These are phyloP conservation scores for Venturia carpophila DNA, from an alignment of 2,329 filamentous ascomycete species.

Conservation along the genomic window DNA sequence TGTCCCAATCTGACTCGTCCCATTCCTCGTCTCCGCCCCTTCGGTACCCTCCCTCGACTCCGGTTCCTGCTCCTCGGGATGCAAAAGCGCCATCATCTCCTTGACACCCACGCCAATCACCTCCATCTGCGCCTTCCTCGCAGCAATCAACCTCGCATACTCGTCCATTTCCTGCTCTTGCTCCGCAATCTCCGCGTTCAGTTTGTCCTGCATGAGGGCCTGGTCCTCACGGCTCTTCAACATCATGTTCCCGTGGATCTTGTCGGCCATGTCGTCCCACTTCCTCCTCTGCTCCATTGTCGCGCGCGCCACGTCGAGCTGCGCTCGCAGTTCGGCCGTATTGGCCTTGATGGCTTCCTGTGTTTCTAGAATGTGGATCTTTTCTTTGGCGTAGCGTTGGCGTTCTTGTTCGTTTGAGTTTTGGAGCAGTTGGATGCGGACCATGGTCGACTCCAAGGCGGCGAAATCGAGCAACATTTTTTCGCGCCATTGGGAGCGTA, in stretches of 20 bases:
- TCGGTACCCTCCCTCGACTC: constrained; percentile 68
- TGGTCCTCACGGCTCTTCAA: constrained; percentile 81
- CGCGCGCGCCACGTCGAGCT: constrained; percentile 67
- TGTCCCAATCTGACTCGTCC: constrained; percentile 37
- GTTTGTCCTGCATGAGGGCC: constrained; percentile 64
- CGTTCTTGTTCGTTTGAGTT: constrained; percentile 78
- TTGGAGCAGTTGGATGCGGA: constrained; percentile 79
- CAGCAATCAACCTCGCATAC: constrained; percentile 75
- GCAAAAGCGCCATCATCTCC: constrained; percentile 84
- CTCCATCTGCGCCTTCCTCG: constrained; percentile 78
- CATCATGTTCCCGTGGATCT: constrained; percentile 73
- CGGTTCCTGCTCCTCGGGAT: constrained; percentile 75
- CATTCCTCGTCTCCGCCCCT: constrained; percentile 33
- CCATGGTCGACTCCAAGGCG: constrained; percentile 76
- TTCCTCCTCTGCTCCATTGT: constrained; percentile 71
- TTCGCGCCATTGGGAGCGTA: constrained; percentile 64
- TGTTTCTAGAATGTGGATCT: constrained; percentile 67
- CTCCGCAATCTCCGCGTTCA: constrained; percentile 82
- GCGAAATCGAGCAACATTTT: constrained; percentile 84
- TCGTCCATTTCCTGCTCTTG: constrained; percentile 75
- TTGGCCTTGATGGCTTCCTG: constrained; percentile 70
- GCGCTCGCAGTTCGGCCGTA: constrained; percentile 62
- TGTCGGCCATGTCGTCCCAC: constrained; percentile 82
- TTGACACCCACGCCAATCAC: constrained; percentile 66
- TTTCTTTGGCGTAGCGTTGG: constrained; percentile 72